Percentiles rank a stretch among this genome's conserved stretches.
Conservation (phyloP, 371 early-diverging fungal genomes). For the Antonospora locustae region DNA sequence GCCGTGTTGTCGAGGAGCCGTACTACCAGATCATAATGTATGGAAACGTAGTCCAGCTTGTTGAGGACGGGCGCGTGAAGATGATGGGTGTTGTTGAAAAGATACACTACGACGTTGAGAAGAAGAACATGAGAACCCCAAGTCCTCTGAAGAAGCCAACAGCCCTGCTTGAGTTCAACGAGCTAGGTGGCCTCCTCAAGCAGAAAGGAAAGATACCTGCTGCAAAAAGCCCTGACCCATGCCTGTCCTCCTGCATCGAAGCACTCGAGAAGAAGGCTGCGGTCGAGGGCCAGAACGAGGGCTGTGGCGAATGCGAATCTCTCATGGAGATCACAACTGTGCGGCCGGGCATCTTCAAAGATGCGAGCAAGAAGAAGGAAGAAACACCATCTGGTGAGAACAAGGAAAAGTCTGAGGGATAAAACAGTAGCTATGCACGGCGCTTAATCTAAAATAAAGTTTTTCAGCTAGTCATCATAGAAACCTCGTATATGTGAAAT, state of each 20-base stretch:
- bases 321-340: slow-evolving; percentile 4
- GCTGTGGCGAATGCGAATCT: slow-evolving; percentile 10
- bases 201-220: not conserved
- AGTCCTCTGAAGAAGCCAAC: not conserved
- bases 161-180: slow-evolving; percentile 7
- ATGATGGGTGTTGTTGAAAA: slow-evolving; percentile 20
- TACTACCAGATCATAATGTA: not conserved
- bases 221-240: slow-evolving; percentile 9
- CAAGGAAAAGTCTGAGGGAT: too few species aligned
- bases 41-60: slow-evolving; percentile 14
- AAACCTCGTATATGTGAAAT: too few species aligned
- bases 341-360: not conserved
- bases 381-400: too few species aligned
- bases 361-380: not conserved
- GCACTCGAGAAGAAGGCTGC: slow-evolving; percentile 6
- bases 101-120: not conserved
- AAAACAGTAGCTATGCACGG: too few species aligned
- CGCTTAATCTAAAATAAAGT: too few species aligned
- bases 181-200: slow-evolving; percentile 25
- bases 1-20: slow-evolving; percentile 7
- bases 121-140: not conserved
- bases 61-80: not conserved
- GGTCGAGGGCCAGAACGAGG: slow-evolving; percentile 1
- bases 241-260: slow-evolving; percentile 22
- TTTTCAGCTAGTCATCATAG: too few species aligned